Base-by-base conservation (phyloP, 2,329 filamentous ascomycete genomes). In the Botrytis tulipae region DNA sequence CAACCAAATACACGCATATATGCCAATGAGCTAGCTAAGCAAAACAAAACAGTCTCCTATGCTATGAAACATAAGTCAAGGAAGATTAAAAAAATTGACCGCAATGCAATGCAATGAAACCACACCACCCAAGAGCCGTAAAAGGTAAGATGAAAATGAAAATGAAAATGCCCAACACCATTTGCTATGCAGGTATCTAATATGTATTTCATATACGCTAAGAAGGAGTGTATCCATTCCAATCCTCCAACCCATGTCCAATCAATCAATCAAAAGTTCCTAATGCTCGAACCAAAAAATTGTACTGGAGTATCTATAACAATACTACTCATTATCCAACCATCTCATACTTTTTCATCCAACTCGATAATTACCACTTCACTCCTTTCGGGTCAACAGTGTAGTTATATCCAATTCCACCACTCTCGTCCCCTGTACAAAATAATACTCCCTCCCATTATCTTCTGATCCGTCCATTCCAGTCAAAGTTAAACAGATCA, bases 141-240 rank as follows among this genome's bases (percentile, higher is more conserved):
- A 42, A 42, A 62, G 18, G 14, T 8, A 22, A 67, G 22, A 40
- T 18, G 25, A 48, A 22, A 8, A 51, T 29, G 8, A 62, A 61
- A 40, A 42, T 8, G 8, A 62, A 61, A 40, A 42, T 8, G 32
- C 44, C 46, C 65, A 68, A 57, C 48, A 68, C 65, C 46, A 57
- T 68, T 68, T 68, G 48, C 65, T 42, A 68, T 68, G 48, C 35
- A 68, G 48, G 65, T 68, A 68, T 68, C 65, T 68, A 69, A 69
- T 22, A 32, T 69, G 37, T 59, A 57, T 69, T 69, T 69, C 66
- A 69, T 69, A 69, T 69, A 32, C 48, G 35, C 48, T 69, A 69
- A 65, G 61, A 63, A 68, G 48, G 48, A 57, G 66, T 69, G 51
- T 57, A 42, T 44, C 61, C 42, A 48, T 66, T 48, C 29, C 29